Evolutionary conservation across 2,329 filamentous ascomycete species (phyloP), one percentile per base, ranked within the genome.

Genomic region (Magnaporthiopsis incrustans): DNA sequence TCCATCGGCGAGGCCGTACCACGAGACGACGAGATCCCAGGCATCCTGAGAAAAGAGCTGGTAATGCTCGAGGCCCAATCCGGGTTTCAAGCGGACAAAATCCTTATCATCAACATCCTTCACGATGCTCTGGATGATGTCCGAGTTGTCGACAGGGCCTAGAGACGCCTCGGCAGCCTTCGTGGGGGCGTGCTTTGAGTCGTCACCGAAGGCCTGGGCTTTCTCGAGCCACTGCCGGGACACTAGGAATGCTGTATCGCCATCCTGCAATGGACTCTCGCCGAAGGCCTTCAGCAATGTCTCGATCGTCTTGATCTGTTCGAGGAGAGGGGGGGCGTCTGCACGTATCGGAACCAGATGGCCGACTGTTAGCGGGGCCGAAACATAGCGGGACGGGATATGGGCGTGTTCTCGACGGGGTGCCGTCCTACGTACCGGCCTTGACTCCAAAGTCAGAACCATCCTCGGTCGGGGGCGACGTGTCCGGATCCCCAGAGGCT

Each of bases 71-170:
- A 81, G 78, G 59, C 87, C 81, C 59, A 88, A 77, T 22, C 88
- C 91, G 1, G 85, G 85, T 68, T 87, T 89, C 59, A 98, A 81
- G 3, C 90, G 87, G 38, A 94, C 84, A 70, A 92, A 96, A 22
- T 82, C 78, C 18, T 77, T 76, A 59, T 77, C 78, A 25, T 74
- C 73, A 12, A 79, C 76, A 65, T 86, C 82, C 61, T 74, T 75
- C 64, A 87, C 78, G 50, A 82, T 80, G 67, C 87, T 82, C 65
- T 87, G 79, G 62, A 93, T 86, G 66, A 97, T 87, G 71, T 93
- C 89, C 0, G 89, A 87, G 72, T 97, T 97, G 78, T 97, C 92
- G 38, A 98, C 84, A 0, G 91, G 90, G 1, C 92, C 92, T 64
- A 95, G 83, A 10, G 77, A 70, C 5, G 85, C 82, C 65, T 88